Evolutionary conservation across 2,329 filamentous ascomycete genomes (phyloP), one percentile per base, ranked within the genome.

Genomic region (Verticillium nonalfalfae): DNA sequence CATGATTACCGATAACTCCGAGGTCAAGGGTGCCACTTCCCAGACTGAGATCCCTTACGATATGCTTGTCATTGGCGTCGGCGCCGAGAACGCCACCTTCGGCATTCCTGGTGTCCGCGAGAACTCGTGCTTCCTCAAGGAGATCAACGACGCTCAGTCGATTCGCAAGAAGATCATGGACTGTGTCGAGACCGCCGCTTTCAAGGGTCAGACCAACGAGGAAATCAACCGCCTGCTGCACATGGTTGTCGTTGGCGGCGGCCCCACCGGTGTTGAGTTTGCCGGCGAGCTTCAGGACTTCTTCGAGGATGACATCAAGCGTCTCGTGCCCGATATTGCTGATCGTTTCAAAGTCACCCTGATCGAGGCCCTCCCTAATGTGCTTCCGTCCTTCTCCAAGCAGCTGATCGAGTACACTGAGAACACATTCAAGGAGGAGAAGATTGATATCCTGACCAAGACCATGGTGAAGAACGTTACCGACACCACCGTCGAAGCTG

Each of bases 101-200:
- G 95, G 93, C 70, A 98, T 99, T 71, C 93, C 92, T 60, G 95
- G 95, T 76, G 95, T 99, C 61, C 88, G 87, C 68, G 95, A 99
- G 79, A 81, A 99, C 82, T 94, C 91, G 69, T 97, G 93, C 81
- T 99, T 99, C 85, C 80, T 99, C 74, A 99, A 99, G 85, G 96
- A 99, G 80, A 97, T 99, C 73, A 87, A 85, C 67, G 96, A 99
- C 75, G 95, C 95, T 62, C 95, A 99, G 79, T 86, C 87, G 72
- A 99, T 99, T 74, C 92, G 95, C 73, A 97, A 94, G 84, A 93
- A 92, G 78, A 97, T 99, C 78, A 99, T 99, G 95, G 95, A 99
- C 81, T 99, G 95, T 76, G 93, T 97, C 69, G 95, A 99, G 81
- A 97, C 94, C 39, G 95, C 95, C 59, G 94, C 92, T 65, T 97